Evolutionary conservation across 2,329 filamentous ascomycete species (phyloP).

Genomic region (Cytospora piceae): DNA sequence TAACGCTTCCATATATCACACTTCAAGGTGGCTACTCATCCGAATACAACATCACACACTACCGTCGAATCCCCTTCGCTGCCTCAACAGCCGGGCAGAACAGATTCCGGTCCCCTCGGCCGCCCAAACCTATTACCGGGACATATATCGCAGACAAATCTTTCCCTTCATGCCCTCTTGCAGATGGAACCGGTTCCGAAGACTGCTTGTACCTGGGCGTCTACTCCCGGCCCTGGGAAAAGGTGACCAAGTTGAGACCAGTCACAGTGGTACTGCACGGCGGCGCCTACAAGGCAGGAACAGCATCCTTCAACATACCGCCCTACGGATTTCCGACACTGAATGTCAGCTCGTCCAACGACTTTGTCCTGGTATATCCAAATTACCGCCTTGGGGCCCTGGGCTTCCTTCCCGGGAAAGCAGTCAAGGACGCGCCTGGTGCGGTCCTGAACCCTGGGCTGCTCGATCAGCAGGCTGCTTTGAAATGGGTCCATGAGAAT

Average conservation of each 20-base stretch:
- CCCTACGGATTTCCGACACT: conserved; percentile 58
- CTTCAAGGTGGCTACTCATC: conserved; percentile 5
- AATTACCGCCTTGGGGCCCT: conserved; percentile 68
- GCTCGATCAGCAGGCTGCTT: conserved; percentile 60
- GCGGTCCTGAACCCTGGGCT: conserved; percentile 67
- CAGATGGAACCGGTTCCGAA: conserved; percentile 41
- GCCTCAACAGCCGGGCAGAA: conserved; percentile 44
- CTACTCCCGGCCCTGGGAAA: conserved; percentile 43
- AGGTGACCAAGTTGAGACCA: conserved; percentile 39
- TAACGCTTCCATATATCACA: conserved; percentile 5
- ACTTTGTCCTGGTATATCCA: conserved; percentile 13
- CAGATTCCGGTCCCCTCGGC: conserved; percentile 50
- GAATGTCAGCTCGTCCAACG: conserved; percentile 52
- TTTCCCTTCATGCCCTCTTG: conserved; percentile 42
- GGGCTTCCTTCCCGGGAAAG: conserved; percentile 64
- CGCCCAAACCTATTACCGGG: conserved; percentile 31
- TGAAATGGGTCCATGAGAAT: conserved; percentile 64
- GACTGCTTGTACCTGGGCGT: conserved; percentile 58
- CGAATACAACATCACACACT: conserved; percentile 44
- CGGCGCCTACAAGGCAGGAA: conserved; percentile 62
- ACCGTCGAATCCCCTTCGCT: conserved; percentile 54
- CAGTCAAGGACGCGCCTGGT: conserved; percentile 52
- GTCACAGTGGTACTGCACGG: conserved; percentile 66
- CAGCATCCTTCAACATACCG: conserved; percentile 58
- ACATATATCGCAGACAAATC: conserved; percentile 26